Evolutionary conservation across 805 yeast species (phyloP), one percentile per base, ranked within the genome.

Genomic region (Nakazawaea peltata): DNA sequence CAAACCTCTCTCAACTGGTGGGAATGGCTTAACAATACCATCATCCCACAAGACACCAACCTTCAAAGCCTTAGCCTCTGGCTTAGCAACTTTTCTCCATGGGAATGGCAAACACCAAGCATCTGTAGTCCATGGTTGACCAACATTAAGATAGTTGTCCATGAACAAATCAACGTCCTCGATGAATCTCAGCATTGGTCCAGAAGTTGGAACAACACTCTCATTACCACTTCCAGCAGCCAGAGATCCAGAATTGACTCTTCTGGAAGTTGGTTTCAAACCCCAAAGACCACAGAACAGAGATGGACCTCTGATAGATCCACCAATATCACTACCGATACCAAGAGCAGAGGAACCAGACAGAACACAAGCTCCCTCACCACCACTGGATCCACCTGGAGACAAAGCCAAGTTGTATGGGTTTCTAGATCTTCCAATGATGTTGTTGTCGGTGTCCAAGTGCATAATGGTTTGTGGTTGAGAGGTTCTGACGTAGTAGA

Each of bases 401-500:
- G 81, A 69, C 40, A 77, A 59, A 18, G 65, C 55, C 26, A 76
- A 60, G 44, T 79, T 78, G 54, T 61, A 56, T 1, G 82, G 72
- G 49, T 78, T 78, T 49, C 70, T 61, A 5, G 81, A 64, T 43
- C 74, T 61, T 5, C 83, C 84, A 29, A 62, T 66, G 47, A 78
- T 63, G 56, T 73, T 72, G 53, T 77, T 76, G 47, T 63, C 59
- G 17, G 82, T 70, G 51, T 76, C 81, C 49, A 75, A 57, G 45
- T 78, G 84, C 86, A 79, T 79, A 51, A 79, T 57, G 3, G 76
- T 63, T 50, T 77, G 85, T 4, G 86, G 86, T 52, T 77, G 74
- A 39, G 74, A 69, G 7, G 87, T 77, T 51, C 86, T 65, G 30
- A 74, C 73, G 48, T 69, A 77, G 44, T 75, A 69, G 15, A 77